Base-by-base conservation (phyloP, 768 basidiomycete genomes). In the Tylopilus plumbeoviolaceoides region DNA sequence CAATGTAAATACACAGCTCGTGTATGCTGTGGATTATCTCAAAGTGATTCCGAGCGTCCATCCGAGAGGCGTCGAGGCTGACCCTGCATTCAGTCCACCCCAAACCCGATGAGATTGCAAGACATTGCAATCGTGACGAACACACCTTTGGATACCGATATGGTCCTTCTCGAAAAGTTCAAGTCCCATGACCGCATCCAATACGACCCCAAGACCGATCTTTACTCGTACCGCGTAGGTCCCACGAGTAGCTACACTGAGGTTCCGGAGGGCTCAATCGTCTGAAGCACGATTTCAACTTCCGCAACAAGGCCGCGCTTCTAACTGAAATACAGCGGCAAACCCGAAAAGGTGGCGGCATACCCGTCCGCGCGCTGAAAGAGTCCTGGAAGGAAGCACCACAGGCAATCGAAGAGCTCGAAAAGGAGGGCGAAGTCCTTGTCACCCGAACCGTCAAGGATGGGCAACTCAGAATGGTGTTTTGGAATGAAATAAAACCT, bases 341-440 rank as follows among this genome's bases (percentile, higher is more conserved):
- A 60, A 89, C 89, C 2, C 82, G 84, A 27, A 86, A 85, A 59
- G 91, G 91, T 11, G 87, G 90, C 3, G 92, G 92, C 4, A 82
- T 95, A 28, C 82, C 90, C 14, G 86, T 95, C 28, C 83, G 90
- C 18, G 78, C 83, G 1, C 73, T 97, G 39, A 92, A 94, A 63
- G 92, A 95, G 66, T 87, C 89, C 14, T 97, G 93, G 91, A 88
- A 90, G 60, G 89, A 90, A 59, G 89, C 92, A 0, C 85, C 87
- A 1, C 72, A 77, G 41, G 89, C 88, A 0, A 85, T 95, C 41
- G 90, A 93, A 64, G 90, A 94, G 68, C 76, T 95, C n/a, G 91
- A 92, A 67, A 81, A 87, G 63, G 87, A 90, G 60, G 91, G 91
- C 1, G 88, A 92, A 51, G 89, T 93, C 1, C 77, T 93, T 38